Evolutionary conservation across 306 rosid species (phyloP).

Genomic region (Bauhinia variegata): DNA sequence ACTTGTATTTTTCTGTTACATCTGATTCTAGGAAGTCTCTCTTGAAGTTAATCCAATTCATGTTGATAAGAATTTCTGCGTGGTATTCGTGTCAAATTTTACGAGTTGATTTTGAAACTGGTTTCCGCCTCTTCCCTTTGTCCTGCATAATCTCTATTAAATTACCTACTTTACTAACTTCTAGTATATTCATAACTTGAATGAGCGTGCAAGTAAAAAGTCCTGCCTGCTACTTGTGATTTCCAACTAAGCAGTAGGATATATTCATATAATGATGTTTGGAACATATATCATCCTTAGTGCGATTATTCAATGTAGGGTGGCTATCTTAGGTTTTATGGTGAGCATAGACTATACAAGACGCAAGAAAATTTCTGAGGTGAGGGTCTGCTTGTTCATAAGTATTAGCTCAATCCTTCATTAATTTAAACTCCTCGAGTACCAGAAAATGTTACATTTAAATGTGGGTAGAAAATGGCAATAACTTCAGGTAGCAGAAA

Average conservation of each 20-base stretch:
- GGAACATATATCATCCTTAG: slow-evolving; percentile 18
- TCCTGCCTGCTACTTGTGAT: background rate
- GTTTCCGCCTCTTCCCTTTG: background rate
- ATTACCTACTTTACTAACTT: background rate
- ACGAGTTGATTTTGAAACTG: slow-evolving; percentile 5
- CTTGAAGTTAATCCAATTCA: slow-evolving; percentile 17
- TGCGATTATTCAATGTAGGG: slow-evolving; percentile 1
- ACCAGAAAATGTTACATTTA: slow-evolving; percentile 4
- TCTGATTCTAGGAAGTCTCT: slow-evolving; percentile 26
- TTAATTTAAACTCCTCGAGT: slow-evolving; percentile 6
- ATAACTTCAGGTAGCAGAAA: background rate
- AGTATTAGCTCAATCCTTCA: slow-evolving; percentile 22
- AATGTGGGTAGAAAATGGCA: slow-evolving; percentile 4
- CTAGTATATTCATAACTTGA: slow-evolving; percentile 24
- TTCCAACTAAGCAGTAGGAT: slow-evolving; percentile 9
- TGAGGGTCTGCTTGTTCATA: slow-evolving; percentile 21
- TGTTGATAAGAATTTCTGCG: slow-evolving; percentile 15
- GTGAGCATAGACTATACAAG: background rate
- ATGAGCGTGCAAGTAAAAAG: background rate
- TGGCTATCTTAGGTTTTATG: background rate
- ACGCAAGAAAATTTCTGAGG: slow-evolving; percentile 6
- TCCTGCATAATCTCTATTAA: slow-evolving; percentile 3
- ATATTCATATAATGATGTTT: slow-evolving; percentile 12
- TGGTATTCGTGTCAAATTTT: background rate
- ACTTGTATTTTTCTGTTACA: slow-evolving; percentile 1